phyloP scores from a whole-genome alignment of 305 asterid genomes.

The Fraxinus ornus region DNA sequence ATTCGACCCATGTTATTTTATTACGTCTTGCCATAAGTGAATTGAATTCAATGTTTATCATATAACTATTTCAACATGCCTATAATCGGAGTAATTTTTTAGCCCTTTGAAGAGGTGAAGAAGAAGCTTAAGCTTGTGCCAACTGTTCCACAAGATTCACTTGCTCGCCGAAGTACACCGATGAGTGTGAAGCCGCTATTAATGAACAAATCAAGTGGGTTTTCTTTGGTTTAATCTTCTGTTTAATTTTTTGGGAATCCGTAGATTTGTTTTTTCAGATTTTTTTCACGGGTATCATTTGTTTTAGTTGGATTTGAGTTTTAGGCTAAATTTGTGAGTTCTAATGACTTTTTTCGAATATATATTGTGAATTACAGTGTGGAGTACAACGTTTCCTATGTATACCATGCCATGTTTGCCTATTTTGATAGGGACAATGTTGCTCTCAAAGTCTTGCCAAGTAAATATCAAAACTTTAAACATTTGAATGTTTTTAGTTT shows the following conservation, averaged over 20 bases:
- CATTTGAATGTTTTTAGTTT: background rate
- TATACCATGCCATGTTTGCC: slow-evolving; percentile 85
- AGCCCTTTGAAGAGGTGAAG: slow-evolving; percentile 68
- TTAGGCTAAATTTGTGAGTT: background rate
- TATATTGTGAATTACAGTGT: slow-evolving; percentile 48
- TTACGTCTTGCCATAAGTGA: too few species aligned
- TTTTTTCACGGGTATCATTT: background rate
- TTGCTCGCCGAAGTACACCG: slow-evolving; percentile 31
- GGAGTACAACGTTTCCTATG: slow-evolving; percentile 90
- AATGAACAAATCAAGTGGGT: slow-evolving; percentile 61
- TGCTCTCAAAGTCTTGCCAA: slow-evolving; percentile 81
- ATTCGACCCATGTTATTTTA: too few species aligned
- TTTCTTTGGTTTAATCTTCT: background rate
- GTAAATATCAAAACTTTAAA: slow-evolving; percentile 31
- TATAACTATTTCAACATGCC: too few species aligned
- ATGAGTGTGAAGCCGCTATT: slow-evolving; percentile 33
- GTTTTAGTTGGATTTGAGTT: background rate
- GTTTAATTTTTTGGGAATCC: background rate
- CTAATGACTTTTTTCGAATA: background rate
- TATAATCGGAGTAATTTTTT: slow-evolving; percentile 30
- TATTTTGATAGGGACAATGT: slow-evolving; percentile 88
- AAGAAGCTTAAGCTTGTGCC: slow-evolving; percentile 75
- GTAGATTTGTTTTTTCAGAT: background rate
- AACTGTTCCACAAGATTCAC: slow-evolving; percentile 46
- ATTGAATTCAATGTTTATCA: too few species aligned